Conservation (phyloP, 441 rosid genomes). For the Kokia cookei region DNA sequence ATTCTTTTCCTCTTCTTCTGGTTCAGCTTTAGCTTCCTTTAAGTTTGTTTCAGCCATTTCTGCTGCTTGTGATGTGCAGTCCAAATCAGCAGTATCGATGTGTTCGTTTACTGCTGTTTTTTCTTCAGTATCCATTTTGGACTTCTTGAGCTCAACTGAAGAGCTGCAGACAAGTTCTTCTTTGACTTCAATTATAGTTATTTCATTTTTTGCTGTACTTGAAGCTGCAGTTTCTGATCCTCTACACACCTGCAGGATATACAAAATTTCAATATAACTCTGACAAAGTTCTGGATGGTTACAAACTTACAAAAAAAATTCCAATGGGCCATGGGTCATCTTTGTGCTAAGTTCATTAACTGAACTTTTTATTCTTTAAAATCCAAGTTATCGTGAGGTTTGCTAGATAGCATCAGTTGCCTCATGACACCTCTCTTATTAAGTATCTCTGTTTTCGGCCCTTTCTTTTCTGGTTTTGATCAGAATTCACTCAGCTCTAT, state of each 20-base stretch:
- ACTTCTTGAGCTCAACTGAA: background rate
- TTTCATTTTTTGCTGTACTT: background rate
- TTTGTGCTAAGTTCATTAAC: background rate
- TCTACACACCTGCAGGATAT: no score
- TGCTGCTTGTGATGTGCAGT: background rate
- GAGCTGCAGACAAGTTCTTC: constrained; percentile 7
- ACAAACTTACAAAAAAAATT: no score
- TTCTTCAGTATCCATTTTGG: constrained; percentile 15
- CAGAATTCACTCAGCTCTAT: background rate
- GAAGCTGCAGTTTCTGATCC: no score
- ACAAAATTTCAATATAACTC: no score
- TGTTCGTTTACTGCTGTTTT: background rate
- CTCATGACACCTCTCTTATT: background rate
- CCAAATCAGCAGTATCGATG: background rate
- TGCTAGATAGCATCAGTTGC: background rate
- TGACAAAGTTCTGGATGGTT: no score
- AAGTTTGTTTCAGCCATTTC: background rate
- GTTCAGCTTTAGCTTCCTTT: no score
- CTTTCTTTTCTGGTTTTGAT: background rate
- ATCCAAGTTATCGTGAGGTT: no score
- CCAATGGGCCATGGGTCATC: background rate
- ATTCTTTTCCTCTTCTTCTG: constrained; percentile 19
- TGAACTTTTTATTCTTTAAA: background rate
- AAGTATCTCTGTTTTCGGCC: background rate
- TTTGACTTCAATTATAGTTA: background rate